Evolutionary conservation across 768 basidiomycete genomes (phyloP).

Genomic region (Termitomyces sp.): DNA sequence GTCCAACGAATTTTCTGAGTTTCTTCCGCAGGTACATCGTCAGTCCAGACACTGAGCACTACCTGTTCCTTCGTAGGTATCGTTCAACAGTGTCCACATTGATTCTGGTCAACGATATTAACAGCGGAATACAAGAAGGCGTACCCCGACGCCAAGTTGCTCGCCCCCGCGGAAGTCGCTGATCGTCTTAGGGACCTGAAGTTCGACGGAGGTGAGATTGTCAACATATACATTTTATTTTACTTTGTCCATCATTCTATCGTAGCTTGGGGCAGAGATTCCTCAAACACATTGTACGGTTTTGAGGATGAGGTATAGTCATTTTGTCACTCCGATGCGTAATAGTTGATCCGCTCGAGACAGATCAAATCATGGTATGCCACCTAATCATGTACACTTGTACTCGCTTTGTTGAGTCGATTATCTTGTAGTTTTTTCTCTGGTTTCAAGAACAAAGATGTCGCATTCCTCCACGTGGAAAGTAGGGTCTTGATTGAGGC

Average conservation of each 20-base stretch:
- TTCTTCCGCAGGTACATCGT: conserved; percentile 42
- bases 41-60: conserved; percentile 48
- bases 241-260: background rate
- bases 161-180: conserved; percentile 51
- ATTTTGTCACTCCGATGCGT: background rate
- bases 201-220: conserved; percentile 53
- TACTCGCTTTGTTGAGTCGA: background rate
- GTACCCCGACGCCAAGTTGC: conserved; percentile 61
- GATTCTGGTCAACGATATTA: background rate
- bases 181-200: conserved; percentile 44
- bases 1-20: background rate
- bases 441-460: conserved; percentile 63
- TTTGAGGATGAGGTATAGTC: conserved; percentile 56
- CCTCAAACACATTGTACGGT: conserved; percentile 55
- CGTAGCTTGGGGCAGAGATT: conserved; percentile 50
- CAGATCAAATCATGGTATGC: conserved; percentile 41
- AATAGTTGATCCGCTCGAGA: background rate
- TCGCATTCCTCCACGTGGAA: conserved; percentile 69
- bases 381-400: background rate
- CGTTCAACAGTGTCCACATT: background rate
- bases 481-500: conserved; percentile 68
- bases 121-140: conserved; percentile 52
- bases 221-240: background rate
- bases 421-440: conserved; percentile 46
- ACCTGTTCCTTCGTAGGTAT: conserved; percentile 44